Evolutionary conservation across 371 early-diverging fungal species (phyloP).

Genomic region (Saksenaea oblongispora): DNA sequence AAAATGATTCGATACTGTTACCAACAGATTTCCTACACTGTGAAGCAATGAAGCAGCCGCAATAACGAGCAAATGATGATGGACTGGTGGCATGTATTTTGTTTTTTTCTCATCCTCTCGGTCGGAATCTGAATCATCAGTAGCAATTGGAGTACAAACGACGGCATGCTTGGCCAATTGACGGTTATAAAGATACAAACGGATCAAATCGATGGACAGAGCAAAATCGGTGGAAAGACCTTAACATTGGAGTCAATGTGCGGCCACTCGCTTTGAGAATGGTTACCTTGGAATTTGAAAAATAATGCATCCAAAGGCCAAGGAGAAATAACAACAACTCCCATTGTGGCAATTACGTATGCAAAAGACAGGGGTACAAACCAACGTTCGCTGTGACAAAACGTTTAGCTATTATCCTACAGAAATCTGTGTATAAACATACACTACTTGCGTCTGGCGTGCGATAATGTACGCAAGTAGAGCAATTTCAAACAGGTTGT

Average conservation of each 20-base stretch:
- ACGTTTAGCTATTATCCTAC: not conserved
- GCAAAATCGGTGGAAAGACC: constrained; percentile 52
- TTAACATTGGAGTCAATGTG: not conserved
- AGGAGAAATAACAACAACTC: constrained; percentile 29
- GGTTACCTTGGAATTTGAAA: constrained; percentile 51
- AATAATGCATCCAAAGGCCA: constrained; percentile 57
- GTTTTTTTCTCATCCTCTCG: constrained; percentile 11
- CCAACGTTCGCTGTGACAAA: constrained; percentile 21
- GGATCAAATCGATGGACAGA: constrained; percentile 34
- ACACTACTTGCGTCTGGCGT: constrained; percentile 9
- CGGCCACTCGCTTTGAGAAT: not conserved
- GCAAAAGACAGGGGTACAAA: constrained; percentile 33
- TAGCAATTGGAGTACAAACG: constrained; percentile 5
- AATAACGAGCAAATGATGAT: constrained; percentile 17
- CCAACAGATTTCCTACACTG: constrained; percentile 26
- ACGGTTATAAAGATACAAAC: constrained; percentile 33
- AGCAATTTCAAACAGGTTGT: constrained; percentile 48
- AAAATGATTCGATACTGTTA: constrained; percentile 20
- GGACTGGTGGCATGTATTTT: constrained; percentile 13
- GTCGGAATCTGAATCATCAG: not conserved
- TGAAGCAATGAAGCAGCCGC: constrained; percentile 24
- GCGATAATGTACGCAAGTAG: constrained; percentile 26
- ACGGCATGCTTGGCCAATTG: constrained; percentile 5
- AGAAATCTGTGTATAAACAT: not conserved
- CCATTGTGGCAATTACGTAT: constrained; percentile 32